phyloP scores from a whole-genome alignment of 2,329 filamentous ascomycete genomes.

The Ceratocystis diversiconidia region DNA sequence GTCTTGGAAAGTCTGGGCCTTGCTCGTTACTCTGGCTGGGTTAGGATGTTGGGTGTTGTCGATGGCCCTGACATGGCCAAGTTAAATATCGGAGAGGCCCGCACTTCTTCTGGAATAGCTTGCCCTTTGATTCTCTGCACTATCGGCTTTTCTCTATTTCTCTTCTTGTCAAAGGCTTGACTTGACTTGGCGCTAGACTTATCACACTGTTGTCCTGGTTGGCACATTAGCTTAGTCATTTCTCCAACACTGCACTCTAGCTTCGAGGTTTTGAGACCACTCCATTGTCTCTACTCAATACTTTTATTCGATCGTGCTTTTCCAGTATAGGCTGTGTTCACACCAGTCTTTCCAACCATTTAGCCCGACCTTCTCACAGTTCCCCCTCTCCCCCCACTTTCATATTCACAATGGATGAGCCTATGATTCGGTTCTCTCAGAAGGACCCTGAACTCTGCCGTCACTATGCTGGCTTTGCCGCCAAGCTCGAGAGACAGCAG shows the following conservation, averaged over 20 bases:
- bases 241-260: not conserved
- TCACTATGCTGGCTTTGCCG: slow-evolving; percentile 33
- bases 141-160: not conserved
- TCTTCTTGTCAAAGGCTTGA: not conserved
- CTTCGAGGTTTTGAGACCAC: not conserved
- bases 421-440: slow-evolving; percentile 14
- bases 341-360: not conserved
- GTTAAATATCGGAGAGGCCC: not conserved
- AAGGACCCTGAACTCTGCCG: slow-evolving; percentile 25
- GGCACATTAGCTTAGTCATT: not conserved
- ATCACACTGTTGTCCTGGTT: slow-evolving; percentile 6
- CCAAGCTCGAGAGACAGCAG: slow-evolving; percentile 29
- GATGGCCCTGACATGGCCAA: slow-evolving; percentile 1
- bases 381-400: not conserved
- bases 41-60: not conserved
- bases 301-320: not conserved
- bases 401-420: slow-evolving; percentile 6
- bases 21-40: not conserved
- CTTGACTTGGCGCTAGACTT: not conserved
- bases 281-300: not conserved
- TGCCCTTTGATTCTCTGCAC: not conserved
- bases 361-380: not conserved
- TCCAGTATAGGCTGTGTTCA: too few relatives aligned
- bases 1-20: not conserved
- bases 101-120: not conserved